phyloP scores from a whole-genome alignment of 768 basidiomycete species.

The Leccinum subgranulosum region DNA sequence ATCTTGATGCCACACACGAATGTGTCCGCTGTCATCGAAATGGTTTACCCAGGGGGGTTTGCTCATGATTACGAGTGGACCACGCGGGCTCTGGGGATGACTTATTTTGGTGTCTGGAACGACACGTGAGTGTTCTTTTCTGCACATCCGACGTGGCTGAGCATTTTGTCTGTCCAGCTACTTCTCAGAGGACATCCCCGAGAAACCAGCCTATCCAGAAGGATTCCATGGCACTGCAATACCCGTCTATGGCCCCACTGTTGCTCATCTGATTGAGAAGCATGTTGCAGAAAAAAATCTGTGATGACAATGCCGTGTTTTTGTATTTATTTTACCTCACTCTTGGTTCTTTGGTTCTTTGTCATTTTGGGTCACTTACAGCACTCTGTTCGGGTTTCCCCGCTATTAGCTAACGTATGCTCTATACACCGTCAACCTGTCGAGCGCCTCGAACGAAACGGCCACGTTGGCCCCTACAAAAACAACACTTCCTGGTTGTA shows the following conservation, averaged over 20 bases:
- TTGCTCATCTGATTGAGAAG: constrained; percentile 72
- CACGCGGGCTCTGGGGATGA: constrained; percentile 65
- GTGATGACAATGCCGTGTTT: neutral
- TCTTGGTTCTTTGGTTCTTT: neutral
- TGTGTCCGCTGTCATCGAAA: constrained; percentile 79
- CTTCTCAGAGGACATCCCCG: constrained; percentile 36
- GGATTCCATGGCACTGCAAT: constrained; percentile 82
- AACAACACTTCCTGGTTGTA: constrained; percentile 68
- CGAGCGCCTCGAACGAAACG: constrained; percentile 44
- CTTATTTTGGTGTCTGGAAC: constrained; percentile 78
- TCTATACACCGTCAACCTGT: constrained; percentile 25
- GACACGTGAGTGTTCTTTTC: constrained; percentile 50
- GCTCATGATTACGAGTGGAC: constrained; percentile 91
- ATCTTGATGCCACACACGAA: constrained; percentile 78
- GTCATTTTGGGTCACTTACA: neutral
- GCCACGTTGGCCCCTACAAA: constrained; percentile 75
- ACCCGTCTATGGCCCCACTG: constrained; percentile 61
- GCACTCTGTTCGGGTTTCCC: neutral
- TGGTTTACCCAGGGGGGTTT: constrained; percentile 79
- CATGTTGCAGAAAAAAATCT: constrained; percentile 40
- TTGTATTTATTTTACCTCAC: neutral
- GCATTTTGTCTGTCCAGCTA: constrained; percentile 10
- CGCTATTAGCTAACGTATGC: constrained; percentile 27
- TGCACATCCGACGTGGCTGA: neutral
- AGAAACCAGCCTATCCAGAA: constrained; percentile 63